Evolutionary conservation across 2,329 filamentous ascomycete genomes (phyloP), one percentile per base, ranked within the genome.

Genomic region (Hansfordia pulvinata): DNA sequence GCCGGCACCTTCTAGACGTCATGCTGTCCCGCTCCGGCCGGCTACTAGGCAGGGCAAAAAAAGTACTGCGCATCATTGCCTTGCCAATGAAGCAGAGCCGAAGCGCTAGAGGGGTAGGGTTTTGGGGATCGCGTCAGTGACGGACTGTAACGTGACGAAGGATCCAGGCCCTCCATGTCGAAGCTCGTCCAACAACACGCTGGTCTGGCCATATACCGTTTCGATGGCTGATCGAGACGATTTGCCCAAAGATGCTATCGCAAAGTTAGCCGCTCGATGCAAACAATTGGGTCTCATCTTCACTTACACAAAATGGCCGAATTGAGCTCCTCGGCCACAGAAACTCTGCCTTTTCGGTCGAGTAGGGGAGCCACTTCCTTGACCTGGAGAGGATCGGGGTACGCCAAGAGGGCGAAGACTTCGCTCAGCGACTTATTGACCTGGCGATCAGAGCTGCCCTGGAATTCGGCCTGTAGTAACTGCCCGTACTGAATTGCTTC

Each of bases 311-410:
- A 53, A 41, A 98, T 93, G 24, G 84, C 86, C 33, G 83, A 82
- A 52, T 96, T 96, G 30, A 98, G 61, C 50, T 93, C 86, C 56
- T 98, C 90, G 7, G 86, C 86, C 20, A 96, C 83, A 11, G 72
- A 64, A 11, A 76, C 70, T 22, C 90, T 64, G 2, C 82, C 84
- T 27, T 68, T 70, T 20, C 69, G 63, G 41, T 93, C 82, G 30
- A 98, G 59, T 32, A 94, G 57, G 44, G 83, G 77, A 10, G 77
- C 76, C 31, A 94, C 68, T 32, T 78, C 70, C 25, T 68, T 64
- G 35, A 81, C 83, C 38, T 76, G 72, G 10, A 79, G 63, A 1
- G 86, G 82, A 44, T 94, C 82, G 19, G 70, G 56, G 44, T 96
- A 98, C 2, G 86, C 86, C 36, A 96, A 69, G 29, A 94, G 60